Base-by-base conservation (phyloP, 129 eudicot genomes). In the Dittrichia graveolens region DNA sequence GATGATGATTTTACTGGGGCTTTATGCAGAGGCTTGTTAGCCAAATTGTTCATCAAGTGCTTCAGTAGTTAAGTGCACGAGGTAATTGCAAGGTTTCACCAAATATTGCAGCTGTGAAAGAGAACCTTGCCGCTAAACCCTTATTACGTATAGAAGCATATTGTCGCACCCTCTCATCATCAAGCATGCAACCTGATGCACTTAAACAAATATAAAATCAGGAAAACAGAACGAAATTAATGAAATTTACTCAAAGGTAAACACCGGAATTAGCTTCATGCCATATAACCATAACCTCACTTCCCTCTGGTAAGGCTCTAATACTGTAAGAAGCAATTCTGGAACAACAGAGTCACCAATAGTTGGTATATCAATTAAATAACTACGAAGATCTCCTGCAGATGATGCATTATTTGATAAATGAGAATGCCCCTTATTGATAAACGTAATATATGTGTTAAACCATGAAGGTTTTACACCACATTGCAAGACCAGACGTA, bases 391-490 rank as follows among this genome's bases (percentile, higher is more conserved):
- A 88, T 94, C 99, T 75, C 84, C 95, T 65, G 76, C 48, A 72
- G 89, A 73, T 61, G 75, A 56, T 40, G 73, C 71, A 73, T 67
- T 84, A 79, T 83, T 80, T 35, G 91, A 74, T 78, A 87, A 64
- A 35, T 82, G 79, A 55, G 76, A 16, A 53, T 69, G 57, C 61
- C 52, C 70, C 34, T 57, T 82, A 61, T 75, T 82, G 61, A 63
- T 79, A 24, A 66, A 73, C 31, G 80, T 68, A 72, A 78, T 70
- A 43, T 69, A 55, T 38, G 88, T 72, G 79, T 88, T 83, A 63
- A 94, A 90, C 97, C 97, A 94, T 3, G 91, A 82, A 35, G 96
- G 91, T 70, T 90, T 90, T 50, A 94, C 97, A 70, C 99, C 99
- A 71, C 90, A 69, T 73, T 94, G 99, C 81, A 94, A 78, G 75